Evolutionary conservation across 371 early-diverging fungal genomes (phyloP).

Genomic region (Thermomucor indicae-seudaticae): DNA sequence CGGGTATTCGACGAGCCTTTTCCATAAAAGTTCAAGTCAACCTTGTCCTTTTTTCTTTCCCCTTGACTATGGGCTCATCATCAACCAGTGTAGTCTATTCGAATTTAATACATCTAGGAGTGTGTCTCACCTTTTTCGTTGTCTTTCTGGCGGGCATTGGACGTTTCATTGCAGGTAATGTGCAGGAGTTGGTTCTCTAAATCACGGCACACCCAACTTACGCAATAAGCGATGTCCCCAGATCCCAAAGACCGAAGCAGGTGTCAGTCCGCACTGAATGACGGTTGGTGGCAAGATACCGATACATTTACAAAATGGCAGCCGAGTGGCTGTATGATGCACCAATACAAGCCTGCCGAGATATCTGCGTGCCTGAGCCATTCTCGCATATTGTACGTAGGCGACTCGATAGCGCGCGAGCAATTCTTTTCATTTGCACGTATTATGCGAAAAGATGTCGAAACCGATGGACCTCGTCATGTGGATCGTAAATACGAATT

Average conservation of each 20-base stretch:
- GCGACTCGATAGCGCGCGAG: constrained; percentile 63
- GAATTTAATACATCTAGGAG: background rate
- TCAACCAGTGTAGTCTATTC: background rate
- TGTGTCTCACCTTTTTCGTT: background rate
- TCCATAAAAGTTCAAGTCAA: no score
- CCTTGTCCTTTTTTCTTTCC: no score
- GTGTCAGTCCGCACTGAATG: constrained; percentile 42
- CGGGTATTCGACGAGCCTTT: no score
- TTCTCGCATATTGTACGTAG: constrained; percentile 53
- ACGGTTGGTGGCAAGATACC: constrained; percentile 43
- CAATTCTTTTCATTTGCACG: constrained; percentile 53
- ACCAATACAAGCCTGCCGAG: constrained; percentile 39
- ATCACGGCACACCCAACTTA: background rate
- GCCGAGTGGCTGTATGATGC: constrained; percentile 57
- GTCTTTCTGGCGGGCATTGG: background rate
- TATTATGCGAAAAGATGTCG: constrained; percentile 28
- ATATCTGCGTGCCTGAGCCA: constrained; percentile 41
- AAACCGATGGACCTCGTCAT: constrained; percentile 29
- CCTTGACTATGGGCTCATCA: no score
- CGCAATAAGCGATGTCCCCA: background rate
- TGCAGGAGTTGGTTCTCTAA: background rate
- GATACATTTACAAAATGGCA: constrained; percentile 44
- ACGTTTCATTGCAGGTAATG: background rate
- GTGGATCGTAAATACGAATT: constrained; percentile 26
- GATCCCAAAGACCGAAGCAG: constrained; percentile 16